Evolutionary conservation across 2,329 filamentous ascomycete genomes (phyloP).

Genomic region (Dothidotthia symphoricarpi): DNA sequence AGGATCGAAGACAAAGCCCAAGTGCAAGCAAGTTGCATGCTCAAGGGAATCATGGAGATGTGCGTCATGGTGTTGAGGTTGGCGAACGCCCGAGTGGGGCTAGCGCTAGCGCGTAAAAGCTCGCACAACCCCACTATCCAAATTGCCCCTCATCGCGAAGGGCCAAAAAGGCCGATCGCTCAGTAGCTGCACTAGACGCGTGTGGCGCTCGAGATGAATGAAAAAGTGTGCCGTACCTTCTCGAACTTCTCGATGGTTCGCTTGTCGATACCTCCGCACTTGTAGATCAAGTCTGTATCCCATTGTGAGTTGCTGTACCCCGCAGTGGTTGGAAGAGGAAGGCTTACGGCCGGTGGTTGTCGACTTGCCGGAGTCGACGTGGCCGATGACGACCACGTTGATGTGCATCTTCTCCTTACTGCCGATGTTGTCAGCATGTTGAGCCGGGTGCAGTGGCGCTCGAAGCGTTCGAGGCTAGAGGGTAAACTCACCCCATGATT

Average conservation of each 20-base stretch:
- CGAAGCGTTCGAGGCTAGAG: slow-evolving; percentile 11
- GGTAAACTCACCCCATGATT: slow-evolving; percentile 61
- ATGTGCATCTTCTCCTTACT: slow-evolving; percentile 97
- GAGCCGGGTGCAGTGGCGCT: slow-evolving; percentile 11
- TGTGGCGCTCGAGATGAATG: slow-evolving; percentile 4
- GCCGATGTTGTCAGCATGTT: slow-evolving; percentile 38
- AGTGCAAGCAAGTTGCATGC: slow-evolving; percentile 5
- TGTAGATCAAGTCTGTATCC: slow-evolving; percentile 93
- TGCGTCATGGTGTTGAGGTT: slow-evolving; percentile 37
- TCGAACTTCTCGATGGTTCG: slow-evolving; percentile 99
- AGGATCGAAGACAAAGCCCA: not conserved
- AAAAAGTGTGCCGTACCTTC: slow-evolving; percentile 69
- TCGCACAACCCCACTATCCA: slow-evolving; percentile 43
- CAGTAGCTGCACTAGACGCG: slow-evolving; percentile 18
- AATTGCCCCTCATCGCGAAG: slow-evolving; percentile 40
- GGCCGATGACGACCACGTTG: slow-evolving; percentile 95
- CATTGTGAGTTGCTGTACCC: slow-evolving; percentile 34
- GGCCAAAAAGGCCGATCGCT: slow-evolving; percentile 33
- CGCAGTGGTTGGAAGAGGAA: slow-evolving; percentile 31
- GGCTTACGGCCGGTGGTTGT: slow-evolving; percentile 81
- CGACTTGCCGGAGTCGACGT: slow-evolving; percentile 99
- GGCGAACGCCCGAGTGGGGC: slow-evolving; percentile 28
- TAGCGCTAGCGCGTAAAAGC: slow-evolving; percentile 41
- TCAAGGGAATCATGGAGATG: slow-evolving; percentile 12
- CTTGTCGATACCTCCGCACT: slow-evolving; percentile 99